Evolutionary conservation across 2,329 filamentous ascomycete species (phyloP), one percentile per base, ranked within the genome.

Genomic region (Hymenotorrendiella dingleyae): DNA sequence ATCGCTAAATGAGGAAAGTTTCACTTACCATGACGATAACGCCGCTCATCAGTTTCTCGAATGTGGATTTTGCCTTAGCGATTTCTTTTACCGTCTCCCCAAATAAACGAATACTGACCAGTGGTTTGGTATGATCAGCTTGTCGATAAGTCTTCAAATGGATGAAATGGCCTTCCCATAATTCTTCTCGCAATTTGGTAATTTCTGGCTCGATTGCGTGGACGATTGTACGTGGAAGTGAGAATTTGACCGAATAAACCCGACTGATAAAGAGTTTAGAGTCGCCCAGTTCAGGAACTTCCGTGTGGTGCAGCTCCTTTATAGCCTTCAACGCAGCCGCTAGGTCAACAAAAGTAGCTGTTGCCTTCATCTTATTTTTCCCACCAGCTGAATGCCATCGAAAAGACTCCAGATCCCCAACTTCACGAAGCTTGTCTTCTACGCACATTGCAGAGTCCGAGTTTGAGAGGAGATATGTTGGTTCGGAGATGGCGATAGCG

Each of bases 301-400:
- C 39, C 6, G 17, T 56, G 4, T 59, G 44, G 34, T 68, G 49
- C 0, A 71, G 55, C 1, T 45, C 43, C n/a, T 33, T 42, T 2
- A 52, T 59, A 0, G 64, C 68, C 8, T 61, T 48, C 30, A 50
- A 50, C 0, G 69, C 69, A 28, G 67, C 59, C 0, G 54, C 54
- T 36, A 67, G 65, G 1, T 65, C 51, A 4, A 54, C 16, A 33
- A 71, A 74, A 2, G 55, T 53, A 1, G 64, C 68, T 11, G 56
- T 60, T 0, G 62, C 68, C 47, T 68, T 68, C 14, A 64, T 44
- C 24, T 34, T 27, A 9, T 17, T 17, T 6, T 22, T 34, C 9
- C 21, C 28, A 3, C 19, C 12, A 5, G 19, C 4, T 16, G 22
- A 14, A 2, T 22, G 28, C 12, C 2, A 24, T 40, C 42, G 11